Percentiles rank a stretch among this genome's conserved stretches.
Conservation (phyloP, 2,329 filamentous ascomycete species). For the Arthrobotrys iridis region DNA sequence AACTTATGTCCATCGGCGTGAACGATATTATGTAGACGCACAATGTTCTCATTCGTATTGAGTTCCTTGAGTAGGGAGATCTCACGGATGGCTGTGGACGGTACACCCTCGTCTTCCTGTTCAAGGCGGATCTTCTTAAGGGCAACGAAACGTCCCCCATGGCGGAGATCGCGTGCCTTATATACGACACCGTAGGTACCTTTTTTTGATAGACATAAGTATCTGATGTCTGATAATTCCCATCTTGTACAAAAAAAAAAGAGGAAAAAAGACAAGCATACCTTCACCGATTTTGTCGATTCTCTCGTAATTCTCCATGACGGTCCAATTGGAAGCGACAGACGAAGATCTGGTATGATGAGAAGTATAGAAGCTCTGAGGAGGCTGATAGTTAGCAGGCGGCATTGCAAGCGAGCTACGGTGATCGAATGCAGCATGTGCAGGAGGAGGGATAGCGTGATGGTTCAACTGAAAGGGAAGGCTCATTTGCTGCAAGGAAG, state of each 20-base stretch:
- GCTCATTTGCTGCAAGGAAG: no score
- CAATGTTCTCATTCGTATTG: slow-evolving; percentile 84
- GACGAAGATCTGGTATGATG: slow-evolving; percentile 14
- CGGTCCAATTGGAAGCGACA: slow-evolving; percentile 14
- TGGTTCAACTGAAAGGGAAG: no score
- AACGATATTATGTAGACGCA: slow-evolving; percentile 87
- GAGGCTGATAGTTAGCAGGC: slow-evolving; percentile 5
- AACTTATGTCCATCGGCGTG: slow-evolving; percentile 95
- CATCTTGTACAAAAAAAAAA: neutral
- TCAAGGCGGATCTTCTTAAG: slow-evolving; percentile 96
- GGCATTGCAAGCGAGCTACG: neutral
- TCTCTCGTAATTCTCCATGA: slow-evolving; percentile 96
- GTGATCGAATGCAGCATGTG: neutral
- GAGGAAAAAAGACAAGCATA: slow-evolving; percentile 63
- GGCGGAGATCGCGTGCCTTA: slow-evolving; percentile 86
- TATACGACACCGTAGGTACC: slow-evolving; percentile 96
- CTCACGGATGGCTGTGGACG: slow-evolving; percentile 90
- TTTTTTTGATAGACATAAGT: no score
- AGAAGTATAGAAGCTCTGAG: neutral
- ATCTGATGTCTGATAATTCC: no score
- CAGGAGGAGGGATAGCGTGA: neutral
- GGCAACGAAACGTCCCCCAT: slow-evolving; percentile 85
- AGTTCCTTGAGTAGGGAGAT: slow-evolving; percentile 95
- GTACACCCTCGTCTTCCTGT: slow-evolving; percentile 92
- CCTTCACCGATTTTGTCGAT: slow-evolving; percentile 97